Evolutionary conservation across 148 eudicot genomes (phyloP), one percentile per base, ranked within the genome.

Genomic region (Fallopia convolvulus): DNA sequence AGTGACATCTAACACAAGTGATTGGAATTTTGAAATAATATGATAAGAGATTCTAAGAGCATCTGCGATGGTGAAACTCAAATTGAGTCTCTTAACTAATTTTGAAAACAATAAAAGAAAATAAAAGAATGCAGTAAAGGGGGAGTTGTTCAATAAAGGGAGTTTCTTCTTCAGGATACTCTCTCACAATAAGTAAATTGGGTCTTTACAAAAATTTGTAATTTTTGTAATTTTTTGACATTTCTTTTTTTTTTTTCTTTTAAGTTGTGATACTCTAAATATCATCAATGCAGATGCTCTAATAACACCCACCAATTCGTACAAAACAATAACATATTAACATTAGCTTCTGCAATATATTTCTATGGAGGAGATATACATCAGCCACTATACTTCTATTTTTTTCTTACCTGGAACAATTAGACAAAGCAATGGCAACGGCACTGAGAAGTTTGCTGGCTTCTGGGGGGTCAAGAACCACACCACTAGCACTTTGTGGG

Each of bases 381-480:
- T 39, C 20, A 68, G 21, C 46, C 46, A 15, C 44, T 68, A 36
- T 68, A 68, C 18, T 68, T 15, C 72, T 13, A 1, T 30, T 23
- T 55, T n/a, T 77, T 56, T 49, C 83, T 77, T 79, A 94, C 98
- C 98, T 90, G 75, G 90, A 87, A 77, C 93, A 88, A 82, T 94
- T 94, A 52, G 98, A 92, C 78, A 88, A 83, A 80, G 98, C 98
- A 85, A 94, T 94, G 74, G 98, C 98, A 71, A 94, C 91, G 46
- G 98, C 97, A 84, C 98, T 94, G 63, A 94, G 88, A 80, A 94
- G 97, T 83, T 94, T 94, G 92, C 98, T 92, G 78, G 95, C 97
- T 88, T 94, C 98, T 50, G 98, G 98, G 52, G 98, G 83, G 79
- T 94, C 97, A 77, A 92, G 88, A 79, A 94, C 86, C 75, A 94